Evolutionary conservation across 495 filamentous ascomycete species (phyloP).

Genomic region (Neurospora tetraspora): DNA sequence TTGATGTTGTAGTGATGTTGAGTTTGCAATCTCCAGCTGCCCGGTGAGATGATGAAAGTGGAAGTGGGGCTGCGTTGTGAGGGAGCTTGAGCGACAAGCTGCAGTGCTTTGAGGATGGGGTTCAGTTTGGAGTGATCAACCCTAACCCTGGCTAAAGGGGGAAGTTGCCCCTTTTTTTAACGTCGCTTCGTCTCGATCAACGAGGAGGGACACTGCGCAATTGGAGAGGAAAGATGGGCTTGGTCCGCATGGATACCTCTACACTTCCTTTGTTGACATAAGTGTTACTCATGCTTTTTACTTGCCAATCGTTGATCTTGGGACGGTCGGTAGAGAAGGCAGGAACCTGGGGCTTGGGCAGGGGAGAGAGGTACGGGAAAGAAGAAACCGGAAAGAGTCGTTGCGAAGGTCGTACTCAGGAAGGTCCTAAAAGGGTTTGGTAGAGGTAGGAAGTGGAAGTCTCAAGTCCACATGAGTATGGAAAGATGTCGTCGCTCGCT

Average conservation of each 20-base stretch:
- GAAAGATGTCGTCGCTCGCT: not conserved
- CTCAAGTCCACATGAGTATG: not conserved
- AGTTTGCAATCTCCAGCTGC: not conserved
- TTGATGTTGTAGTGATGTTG: not conserved
- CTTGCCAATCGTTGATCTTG: not conserved
- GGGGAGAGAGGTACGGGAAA: not conserved
- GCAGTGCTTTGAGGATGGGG: too few relatives aligned
- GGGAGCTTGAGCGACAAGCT: too few relatives aligned
- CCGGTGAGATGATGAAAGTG: conserved; percentile 4
- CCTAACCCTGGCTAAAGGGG: not conserved
- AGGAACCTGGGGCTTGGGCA: not conserved
- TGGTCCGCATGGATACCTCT: not conserved
- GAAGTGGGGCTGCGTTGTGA: too few relatives aligned
- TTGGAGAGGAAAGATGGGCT: not conserved
- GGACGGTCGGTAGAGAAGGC: not conserved
- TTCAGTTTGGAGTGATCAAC: too few relatives aligned
- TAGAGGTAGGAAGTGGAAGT: too few relatives aligned
- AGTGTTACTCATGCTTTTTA: not conserved
- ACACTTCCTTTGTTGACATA: not conserved
- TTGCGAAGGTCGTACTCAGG: not conserved
- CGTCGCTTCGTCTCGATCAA: not conserved
- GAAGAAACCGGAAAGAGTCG: not conserved
- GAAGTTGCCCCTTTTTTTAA: not conserved
- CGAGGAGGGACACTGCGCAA: not conserved
- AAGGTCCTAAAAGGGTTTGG: not conserved